Base-by-base conservation (phyloP, 768 basidiomycete species). In the Suillus cothurnatus region DNA sequence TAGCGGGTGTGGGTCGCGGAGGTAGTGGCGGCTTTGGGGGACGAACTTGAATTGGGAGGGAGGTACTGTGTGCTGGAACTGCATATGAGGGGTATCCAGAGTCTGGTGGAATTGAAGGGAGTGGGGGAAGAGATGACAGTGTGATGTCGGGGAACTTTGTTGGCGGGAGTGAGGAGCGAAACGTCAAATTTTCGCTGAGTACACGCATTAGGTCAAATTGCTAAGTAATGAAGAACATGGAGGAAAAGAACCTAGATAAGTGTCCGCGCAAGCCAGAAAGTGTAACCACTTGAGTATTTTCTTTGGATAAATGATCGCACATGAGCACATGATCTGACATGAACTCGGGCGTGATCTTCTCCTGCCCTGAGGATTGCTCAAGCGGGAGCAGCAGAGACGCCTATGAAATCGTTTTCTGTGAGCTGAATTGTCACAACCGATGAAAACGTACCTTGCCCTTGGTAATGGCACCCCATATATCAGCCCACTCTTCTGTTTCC, bases 321-420 rank as follows among this genome's bases (percentile, higher is more conserved):
- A 94, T 81, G 36, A 87, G 79, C 63, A 97, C 76, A 73, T 99
- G 97, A 71, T 97, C 95, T 72, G 86, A 88, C 36, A 97, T 79
- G 64, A 95, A 88, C 3, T 94, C 90, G 0, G 87, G 77, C 0
- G 90, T 91, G 61, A 94, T 82, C 58, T 80, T 80, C 21, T 86
- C 84, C 23, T 84, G 80, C 17, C 81, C 74, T 3, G 84, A 79
- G 7, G 79, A 72, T 53, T 84, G 81, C 59, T 92, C 90, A 2
- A 86, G 74, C 1, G 96, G 96, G 1, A 98, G 81, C 19, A 98
- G 79, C 14, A 99, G 73, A 0, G 91, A 89, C 4, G 92, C 90
- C 94, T 97, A 41, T n/a, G 58, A 66, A 56, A 31, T 6, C 17
- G 12, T 14, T 39, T 34, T 38, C 56, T 23, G 39, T 21, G 39